Percentiles rank a stretch among this genome's conserved stretches.
Conservation (phyloP, 805 yeast species). For the Suhomyces faveliae region DNA sequence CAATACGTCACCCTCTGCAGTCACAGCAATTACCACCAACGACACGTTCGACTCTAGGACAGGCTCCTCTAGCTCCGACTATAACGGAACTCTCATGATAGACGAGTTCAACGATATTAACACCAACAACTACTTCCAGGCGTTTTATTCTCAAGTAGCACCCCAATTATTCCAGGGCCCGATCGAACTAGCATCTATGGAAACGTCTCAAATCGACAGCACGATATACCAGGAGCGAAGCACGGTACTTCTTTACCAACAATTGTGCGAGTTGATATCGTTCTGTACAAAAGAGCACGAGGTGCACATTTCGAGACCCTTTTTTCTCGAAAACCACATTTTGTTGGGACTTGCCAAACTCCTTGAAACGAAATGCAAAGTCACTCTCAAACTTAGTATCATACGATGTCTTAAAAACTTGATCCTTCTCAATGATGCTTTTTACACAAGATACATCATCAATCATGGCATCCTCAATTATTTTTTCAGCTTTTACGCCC, state of each 20-base stretch:
- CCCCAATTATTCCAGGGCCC: conserved; percentile 53
- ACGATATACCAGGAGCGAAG: conserved; percentile 9
- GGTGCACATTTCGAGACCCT: conserved; percentile 53
- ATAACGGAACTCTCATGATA: conserved; percentile 10
- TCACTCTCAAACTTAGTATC: conserved; percentile 63
- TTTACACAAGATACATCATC: conserved; percentile 56
- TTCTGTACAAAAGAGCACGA: conserved; percentile 71
- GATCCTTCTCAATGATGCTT: conserved; percentile 60
- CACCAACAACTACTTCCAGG: conserved; percentile 47
- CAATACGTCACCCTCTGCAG: conserved; percentile 9
- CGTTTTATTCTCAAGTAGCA: conserved; percentile 65
- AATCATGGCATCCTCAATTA: conserved; percentile 50
- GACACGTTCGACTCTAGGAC: conserved; percentile 7
- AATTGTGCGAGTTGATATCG: conserved; percentile 67
- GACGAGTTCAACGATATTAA: conserved; percentile 33
- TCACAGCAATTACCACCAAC: conserved; percentile 17
- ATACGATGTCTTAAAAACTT: conserved; percentile 66
- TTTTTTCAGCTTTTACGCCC: conserved; percentile 49
- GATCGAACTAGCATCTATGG: conserved; percentile 27
- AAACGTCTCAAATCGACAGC: neutral
- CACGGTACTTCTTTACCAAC: conserved; percentile 50
- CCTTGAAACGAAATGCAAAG: conserved; percentile 40
- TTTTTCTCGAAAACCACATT: conserved; percentile 59
- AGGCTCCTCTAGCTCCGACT: neutral
- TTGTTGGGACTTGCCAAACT: conserved; percentile 55